phyloP scores from a whole-genome alignment of 768 basidiomycete genomes.

The Mycena filopes region DNA sequence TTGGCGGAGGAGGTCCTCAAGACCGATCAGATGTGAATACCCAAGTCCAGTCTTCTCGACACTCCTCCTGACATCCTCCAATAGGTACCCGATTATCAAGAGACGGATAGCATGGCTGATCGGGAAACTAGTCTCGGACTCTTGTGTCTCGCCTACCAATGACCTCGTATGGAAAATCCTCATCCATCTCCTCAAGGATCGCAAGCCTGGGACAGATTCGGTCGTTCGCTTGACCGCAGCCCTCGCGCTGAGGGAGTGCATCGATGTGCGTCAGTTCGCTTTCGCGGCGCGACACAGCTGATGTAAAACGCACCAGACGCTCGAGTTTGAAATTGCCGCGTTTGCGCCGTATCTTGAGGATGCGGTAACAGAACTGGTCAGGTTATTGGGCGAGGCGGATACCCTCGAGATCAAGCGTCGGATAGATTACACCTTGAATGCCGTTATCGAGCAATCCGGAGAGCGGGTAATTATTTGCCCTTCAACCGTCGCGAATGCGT shows the following conservation, averaged over 20 bases:
- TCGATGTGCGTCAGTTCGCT: slow-evolving; percentile 70
- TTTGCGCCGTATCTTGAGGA: slow-evolving; percentile 78
- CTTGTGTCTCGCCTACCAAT: slow-evolving; percentile 67
- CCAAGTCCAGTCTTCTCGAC: neutral
- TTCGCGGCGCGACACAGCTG: slow-evolving; percentile 15
- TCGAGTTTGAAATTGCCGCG: slow-evolving; percentile 67
- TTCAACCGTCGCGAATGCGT: neutral
- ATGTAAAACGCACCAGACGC: slow-evolving; percentile 53
- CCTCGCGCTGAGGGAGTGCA: slow-evolving; percentile 80
- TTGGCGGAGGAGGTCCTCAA: slow-evolving; percentile 63
- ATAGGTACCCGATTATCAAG: slow-evolving; percentile 90
- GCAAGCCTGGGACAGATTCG: slow-evolving; percentile 75
- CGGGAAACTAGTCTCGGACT: slow-evolving; percentile 87
- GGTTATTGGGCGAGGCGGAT: slow-evolving; percentile 76
- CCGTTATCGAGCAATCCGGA: slow-evolving; percentile 69
- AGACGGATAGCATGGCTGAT: slow-evolving; percentile 96
- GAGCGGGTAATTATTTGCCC: slow-evolving; percentile 43
- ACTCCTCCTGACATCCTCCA: slow-evolving; percentile 17
- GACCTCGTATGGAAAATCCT: slow-evolving; percentile 84
- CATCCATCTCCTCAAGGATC: slow-evolving; percentile 77
- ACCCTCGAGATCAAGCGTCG: slow-evolving; percentile 81
- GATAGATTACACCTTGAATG: slow-evolving; percentile 75
- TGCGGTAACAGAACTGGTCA: slow-evolving; percentile 73
- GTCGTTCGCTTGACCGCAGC: slow-evolving; percentile 92
- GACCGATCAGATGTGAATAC: too few relatives aligned